A percentile compares a stretch with the other conserved stretches of the same genome.
phyloP scores from a whole-genome alignment of 1,139 yeast genomes.

The Suhomyces maxii region DNA sequence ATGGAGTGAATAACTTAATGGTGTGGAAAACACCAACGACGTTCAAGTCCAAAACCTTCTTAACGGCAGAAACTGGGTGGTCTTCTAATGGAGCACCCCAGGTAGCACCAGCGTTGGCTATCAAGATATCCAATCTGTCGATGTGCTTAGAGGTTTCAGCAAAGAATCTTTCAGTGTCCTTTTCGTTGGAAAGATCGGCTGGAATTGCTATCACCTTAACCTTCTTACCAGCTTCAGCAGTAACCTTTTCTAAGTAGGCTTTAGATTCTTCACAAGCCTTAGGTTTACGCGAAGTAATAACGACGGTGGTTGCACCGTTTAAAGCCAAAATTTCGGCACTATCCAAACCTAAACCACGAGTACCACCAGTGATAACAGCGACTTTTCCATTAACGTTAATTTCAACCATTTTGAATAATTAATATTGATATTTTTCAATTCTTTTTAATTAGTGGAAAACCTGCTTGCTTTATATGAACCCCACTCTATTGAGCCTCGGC shows the following conservation, averaged over 20 bases:
- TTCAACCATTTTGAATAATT: slow-evolving; percentile 35
- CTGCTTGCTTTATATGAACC: neutral
- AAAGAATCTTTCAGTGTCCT: slow-evolving; percentile 50
- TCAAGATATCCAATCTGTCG: slow-evolving; percentile 57
- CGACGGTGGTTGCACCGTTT: slow-evolving; percentile 64
- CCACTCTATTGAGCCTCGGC: neutral
- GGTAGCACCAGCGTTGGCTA: slow-evolving; percentile 80
- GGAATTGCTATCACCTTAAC: slow-evolving; percentile 56
- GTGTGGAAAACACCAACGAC: slow-evolving; percentile 71
- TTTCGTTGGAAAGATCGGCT: slow-evolving; percentile 57
- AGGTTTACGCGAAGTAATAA: slow-evolving; percentile 66
- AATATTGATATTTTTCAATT: neutral
- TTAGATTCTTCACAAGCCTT: slow-evolving; percentile 66
- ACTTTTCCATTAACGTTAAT: slow-evolving; percentile 60
- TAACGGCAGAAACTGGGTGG: slow-evolving; percentile 64
- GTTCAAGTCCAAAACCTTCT: slow-evolving; percentile 65
- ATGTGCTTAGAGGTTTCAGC: slow-evolving; percentile 43
- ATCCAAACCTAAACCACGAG: slow-evolving; percentile 71
- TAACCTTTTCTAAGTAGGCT: slow-evolving; percentile 47
- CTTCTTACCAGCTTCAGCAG: slow-evolving; percentile 38
- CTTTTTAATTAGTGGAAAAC: neutral
- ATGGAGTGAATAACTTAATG: slow-evolving; percentile 61
- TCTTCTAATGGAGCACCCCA: slow-evolving; percentile 71
- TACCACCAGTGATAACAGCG: slow-evolving; percentile 78
- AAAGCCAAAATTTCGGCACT: slow-evolving; percentile 66